phyloP scores from a whole-genome alignment of 2,329 filamentous ascomycete species.

The Colletotrichum echinochloae region DNA sequence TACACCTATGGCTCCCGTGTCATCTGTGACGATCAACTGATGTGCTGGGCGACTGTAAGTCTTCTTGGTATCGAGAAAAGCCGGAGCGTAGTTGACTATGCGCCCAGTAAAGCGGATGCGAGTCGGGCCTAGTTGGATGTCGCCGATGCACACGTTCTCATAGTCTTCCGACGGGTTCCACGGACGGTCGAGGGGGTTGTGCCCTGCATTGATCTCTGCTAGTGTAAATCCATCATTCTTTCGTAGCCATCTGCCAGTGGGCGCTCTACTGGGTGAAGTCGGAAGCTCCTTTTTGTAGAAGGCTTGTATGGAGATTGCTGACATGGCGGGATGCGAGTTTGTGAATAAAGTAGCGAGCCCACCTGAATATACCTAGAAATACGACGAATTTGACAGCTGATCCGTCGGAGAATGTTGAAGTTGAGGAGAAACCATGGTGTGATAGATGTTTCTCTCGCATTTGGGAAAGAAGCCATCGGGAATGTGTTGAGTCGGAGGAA shows the following conservation, averaged over 20 bases:
- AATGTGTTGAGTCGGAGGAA: neutral
- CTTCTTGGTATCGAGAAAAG: conserved; percentile 50
- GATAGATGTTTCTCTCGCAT: no score
- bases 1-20: conserved; percentile 63
- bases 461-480: neutral
- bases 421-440: neutral
- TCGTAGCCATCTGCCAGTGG: conserved; percentile 30
- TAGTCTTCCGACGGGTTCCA: conserved; percentile 60
- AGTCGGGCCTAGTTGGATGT: conserved; percentile 61
- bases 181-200: conserved; percentile 51
- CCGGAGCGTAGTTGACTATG: conserved; percentile 65
- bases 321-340: neutral
- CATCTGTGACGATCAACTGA: conserved; percentile 67
- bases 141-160: conserved; percentile 58
- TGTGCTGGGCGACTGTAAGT: conserved; percentile 59
- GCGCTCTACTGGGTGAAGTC: neutral
- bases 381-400: neutral
- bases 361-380: neutral
- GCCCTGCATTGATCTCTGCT: conserved; percentile 55
- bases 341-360: neutral
- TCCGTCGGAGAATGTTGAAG: neutral
- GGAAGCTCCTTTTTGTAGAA: conserved; percentile 49
- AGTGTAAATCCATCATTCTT: conserved; percentile 65
- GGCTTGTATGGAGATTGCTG: conserved; percentile 50
- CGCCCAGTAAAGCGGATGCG: conserved; percentile 66